Evolutionary conservation across 495 filamentous ascomycete species (phyloP), one percentile per base, ranked within the genome.

Genomic region (Hypoxylon fuscum): DNA sequence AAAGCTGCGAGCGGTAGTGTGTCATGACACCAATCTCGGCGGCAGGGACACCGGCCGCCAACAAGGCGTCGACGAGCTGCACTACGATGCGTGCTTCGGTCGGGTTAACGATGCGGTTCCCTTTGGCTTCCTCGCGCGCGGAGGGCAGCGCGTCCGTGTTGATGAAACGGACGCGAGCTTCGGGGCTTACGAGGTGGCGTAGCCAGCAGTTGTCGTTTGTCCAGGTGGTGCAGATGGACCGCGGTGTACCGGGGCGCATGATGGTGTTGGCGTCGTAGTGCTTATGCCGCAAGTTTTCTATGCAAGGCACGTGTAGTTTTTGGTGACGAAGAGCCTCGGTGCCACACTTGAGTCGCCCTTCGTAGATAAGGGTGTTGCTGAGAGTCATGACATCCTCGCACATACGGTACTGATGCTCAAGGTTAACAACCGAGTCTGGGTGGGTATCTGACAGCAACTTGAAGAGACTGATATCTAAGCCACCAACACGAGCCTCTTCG

Each of bases 331-430:
- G 87, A 42, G 84, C 79, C 47, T 86, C 77, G 10, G 86, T 95
- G 6, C 95, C 95, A 67, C 95, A 98, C 71, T 95, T 96, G 7
- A 98, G 83, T 4, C 87, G 83, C 11, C 93, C 93, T 15, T 87
- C 81, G 74, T 98, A 98, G 70, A 98, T 97, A 22, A 98, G 86
- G 5, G 84, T 90, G 76, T 97, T 98, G 50, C 91, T 93, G 20
- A 98, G 83, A 10, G 86, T 82, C 95, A 98, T 98, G 49, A 98
- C 89, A 25, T 98, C 94, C 43, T 93, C 88, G 68, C 91, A 96
- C 95, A 98, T 98, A 64, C 95, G 92, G 68, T 98, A 98, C 71
- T 98, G 95, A 64, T 96, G 92, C 66, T 93, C 92, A 1, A 98
- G 86, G 59, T 89, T 93, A 62, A 93, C 90, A 9, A 98, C 92